A percentile compares a stretch with the other conserved stretches of the same genome.
Evolutionary conservation across 768 basidiomycete genomes (phyloP).

Genomic region (Tulasnella sp.): DNA sequence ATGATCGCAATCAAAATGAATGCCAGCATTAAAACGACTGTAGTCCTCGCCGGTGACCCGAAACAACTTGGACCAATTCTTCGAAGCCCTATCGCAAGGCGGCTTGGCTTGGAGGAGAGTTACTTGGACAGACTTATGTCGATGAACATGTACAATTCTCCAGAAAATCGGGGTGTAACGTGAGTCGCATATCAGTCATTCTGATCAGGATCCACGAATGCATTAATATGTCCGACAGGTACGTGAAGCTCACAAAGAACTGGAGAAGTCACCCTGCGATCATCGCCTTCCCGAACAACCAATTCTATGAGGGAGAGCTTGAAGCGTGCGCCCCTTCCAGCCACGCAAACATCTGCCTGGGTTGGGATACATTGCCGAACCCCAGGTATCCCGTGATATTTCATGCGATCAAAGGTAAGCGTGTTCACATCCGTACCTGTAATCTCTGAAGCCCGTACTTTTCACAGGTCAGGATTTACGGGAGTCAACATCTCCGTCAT

Average conservation of each 20-base stretch:
- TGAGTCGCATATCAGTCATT: background rate
- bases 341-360: slow-evolving; percentile 21
- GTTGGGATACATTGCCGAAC: background rate
- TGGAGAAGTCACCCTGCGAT: slow-evolving; percentile 67
- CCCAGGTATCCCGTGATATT: slow-evolving; percentile 19
- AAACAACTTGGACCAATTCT: slow-evolving; percentile 74
- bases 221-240: slow-evolving; percentile 44
- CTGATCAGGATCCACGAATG: background rate
- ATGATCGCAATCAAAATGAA: slow-evolving; percentile 66
- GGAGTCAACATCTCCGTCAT: slow-evolving; percentile 47
- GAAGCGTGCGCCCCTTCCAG: slow-evolving; percentile 50
- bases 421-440: background rate
- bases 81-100: slow-evolving; percentile 59
- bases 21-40: slow-evolving; percentile 56
- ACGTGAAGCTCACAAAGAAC: slow-evolving; percentile 65
- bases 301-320: slow-evolving; percentile 62
- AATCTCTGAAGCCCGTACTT: background rate
- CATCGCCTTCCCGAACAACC: slow-evolving; percentile 61
- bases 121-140: slow-evolving; percentile 66
- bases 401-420: slow-evolving; percentile 22
- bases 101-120: slow-evolving; percentile 61
- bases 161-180: background rate
- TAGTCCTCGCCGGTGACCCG: slow-evolving; percentile 69
- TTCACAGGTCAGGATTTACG: slow-evolving; percentile 45
- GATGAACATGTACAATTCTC: slow-evolving; percentile 44